A percentile compares a stretch with the other conserved stretches of the same genome.
These are phyloP conservation scores for Aegle marmelos DNA, from an alignment of 345 rosid genomes.

Conservation along the genomic window DNA sequence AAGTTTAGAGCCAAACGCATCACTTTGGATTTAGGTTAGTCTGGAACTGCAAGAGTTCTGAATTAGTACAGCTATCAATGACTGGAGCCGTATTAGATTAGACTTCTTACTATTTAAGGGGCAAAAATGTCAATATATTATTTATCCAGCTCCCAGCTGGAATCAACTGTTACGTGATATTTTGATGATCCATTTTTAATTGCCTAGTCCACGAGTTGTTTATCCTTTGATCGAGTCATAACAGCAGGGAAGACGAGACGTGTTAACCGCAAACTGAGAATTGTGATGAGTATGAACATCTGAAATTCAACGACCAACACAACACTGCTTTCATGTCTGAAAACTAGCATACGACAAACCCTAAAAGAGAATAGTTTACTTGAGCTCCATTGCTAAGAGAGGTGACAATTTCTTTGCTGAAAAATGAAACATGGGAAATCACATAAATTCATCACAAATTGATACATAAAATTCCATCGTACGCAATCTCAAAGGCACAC, in stretches of 20 bases:
- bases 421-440: conserved; percentile 3
- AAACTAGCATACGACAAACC: not conserved
- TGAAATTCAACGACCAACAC: not conserved
- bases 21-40: no score
- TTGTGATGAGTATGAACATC: not conserved
- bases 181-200: no score
- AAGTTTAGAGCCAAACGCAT: no score
- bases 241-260: not conserved
- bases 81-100: no score
- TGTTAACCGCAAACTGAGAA: not conserved
- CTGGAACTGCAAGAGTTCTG: no score
- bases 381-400: not conserved
- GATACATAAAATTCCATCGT: conserved; percentile 13
- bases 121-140: not conserved
- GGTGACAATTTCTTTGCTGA: not conserved
- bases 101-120: not conserved
- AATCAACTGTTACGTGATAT: no score
- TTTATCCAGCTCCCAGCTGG: not conserved
- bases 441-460: conserved; percentile 13
- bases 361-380: not conserved
- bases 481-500: conserved; percentile 24
- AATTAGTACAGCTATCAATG: no score
- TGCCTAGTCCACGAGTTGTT: not conserved
- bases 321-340: not conserved
- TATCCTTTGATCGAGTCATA: not conserved